phyloP scores from a whole-genome alignment of 129 eudicot genomes.

The Dittrichia graveolens region DNA sequence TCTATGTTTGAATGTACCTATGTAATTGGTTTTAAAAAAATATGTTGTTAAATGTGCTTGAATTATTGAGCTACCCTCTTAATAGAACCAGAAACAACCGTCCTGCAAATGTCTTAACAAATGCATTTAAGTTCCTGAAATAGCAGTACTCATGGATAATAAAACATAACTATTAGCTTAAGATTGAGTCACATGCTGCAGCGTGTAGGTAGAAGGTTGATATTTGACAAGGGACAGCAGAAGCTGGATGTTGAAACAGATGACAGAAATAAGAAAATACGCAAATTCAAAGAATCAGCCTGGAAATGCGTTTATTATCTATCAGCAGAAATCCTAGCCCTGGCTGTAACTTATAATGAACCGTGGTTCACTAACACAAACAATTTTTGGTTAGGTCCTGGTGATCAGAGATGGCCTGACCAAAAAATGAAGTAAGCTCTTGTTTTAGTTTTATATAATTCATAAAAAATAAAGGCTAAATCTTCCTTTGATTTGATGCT shows the following conservation, averaged over 20 bases:
- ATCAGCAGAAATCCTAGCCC: slow-evolving; percentile 79
- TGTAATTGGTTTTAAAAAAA: too few relatives aligned
- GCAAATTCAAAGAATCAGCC: slow-evolving; percentile 91
- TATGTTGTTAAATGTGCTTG: too few relatives aligned
- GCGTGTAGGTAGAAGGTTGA: slow-evolving; percentile 70
- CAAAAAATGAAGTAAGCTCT: slow-evolving; percentile 65
- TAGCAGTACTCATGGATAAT: background rate
- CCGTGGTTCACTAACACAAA: slow-evolving; percentile 89
- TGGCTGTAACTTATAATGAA: slow-evolving; percentile 72
- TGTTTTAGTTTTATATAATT: background rate
- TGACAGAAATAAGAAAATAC: slow-evolving; percentile 62
- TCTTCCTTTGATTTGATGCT: background rate
- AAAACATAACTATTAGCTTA: background rate
- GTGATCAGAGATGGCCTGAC: slow-evolving; percentile 89
- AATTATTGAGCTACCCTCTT: too few relatives aligned
- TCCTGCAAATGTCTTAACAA: background rate
- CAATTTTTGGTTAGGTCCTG: slow-evolving; percentile 88
- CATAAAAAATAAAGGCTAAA: background rate
- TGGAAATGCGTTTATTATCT: slow-evolving; percentile 92
- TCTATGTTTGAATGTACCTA: too few relatives aligned
- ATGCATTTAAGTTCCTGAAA: background rate
- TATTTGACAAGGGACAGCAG: slow-evolving; percentile 55
- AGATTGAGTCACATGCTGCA: slow-evolving; percentile 38
- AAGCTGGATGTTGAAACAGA: slow-evolving; percentile 51
- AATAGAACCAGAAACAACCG: too few relatives aligned